These are phyloP conservation scores for Penicillium carneum DNA, from an alignment of 2,329 filamentous ascomycete species.

Conservation along the genomic window DNA sequence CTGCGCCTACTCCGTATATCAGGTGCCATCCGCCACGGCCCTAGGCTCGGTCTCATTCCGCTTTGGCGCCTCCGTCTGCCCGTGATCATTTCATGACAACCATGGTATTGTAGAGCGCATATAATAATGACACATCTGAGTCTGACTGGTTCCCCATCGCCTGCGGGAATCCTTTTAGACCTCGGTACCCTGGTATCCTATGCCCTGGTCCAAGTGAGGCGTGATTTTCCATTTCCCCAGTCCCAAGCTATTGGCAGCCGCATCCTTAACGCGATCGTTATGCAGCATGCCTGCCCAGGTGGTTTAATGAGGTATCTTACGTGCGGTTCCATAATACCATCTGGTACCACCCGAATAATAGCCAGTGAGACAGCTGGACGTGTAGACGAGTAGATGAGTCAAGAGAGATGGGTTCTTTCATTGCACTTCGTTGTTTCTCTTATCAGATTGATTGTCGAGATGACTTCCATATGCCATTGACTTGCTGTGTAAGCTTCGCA, in stretches of 20 bases:
- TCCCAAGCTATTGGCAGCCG: constrained; percentile 14
- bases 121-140: not conserved
- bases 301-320: constrained; percentile 8
- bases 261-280: not conserved
- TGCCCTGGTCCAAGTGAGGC: not conserved
- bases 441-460: constrained; percentile 13
- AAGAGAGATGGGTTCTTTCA: not conserved
- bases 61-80: constrained; percentile 12
- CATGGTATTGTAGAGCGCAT: constrained; percentile 2
- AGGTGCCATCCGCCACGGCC: constrained; percentile 17
- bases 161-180: constrained; percentile 4
- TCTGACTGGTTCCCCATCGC: not conserved
- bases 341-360: constrained; percentile 33
- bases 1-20: constrained; percentile 15
- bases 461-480: constrained; percentile 18
- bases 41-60: not conserved
- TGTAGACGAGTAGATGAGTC: constrained; percentile 17
- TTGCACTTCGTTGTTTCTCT: constrained; percentile 10
- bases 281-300: not conserved
- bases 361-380: constrained; percentile 17
- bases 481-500: constrained; percentile 18
- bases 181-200: constrained; percentile 15
- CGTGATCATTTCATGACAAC: constrained; percentile 8
- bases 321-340: constrained; percentile 23
- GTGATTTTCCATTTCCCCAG: constrained; percentile 10